phyloP scores from a whole-genome alignment of 305 asterid species.

The Solanum hybrid region DNA sequence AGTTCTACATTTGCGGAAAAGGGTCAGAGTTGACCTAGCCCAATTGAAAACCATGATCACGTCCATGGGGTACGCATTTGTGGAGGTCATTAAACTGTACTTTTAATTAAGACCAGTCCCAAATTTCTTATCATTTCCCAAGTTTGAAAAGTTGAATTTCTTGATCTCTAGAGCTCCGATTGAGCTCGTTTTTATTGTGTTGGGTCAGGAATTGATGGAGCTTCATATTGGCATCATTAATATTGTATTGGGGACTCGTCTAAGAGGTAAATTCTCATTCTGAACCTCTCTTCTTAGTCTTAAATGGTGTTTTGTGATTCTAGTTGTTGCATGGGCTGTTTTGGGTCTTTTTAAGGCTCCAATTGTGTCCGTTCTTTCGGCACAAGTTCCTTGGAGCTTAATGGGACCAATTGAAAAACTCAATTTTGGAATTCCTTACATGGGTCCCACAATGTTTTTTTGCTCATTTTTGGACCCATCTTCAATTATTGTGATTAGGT shows the following conservation, averaged over 20 bases:
- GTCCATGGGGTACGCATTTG: not conserved
- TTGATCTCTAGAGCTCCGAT: not conserved
- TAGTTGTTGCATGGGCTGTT: not conserved
- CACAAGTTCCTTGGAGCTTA: not conserved
- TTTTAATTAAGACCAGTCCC: not conserved
- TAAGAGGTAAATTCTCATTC: not conserved
- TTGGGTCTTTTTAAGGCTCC: not conserved
- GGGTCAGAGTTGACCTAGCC: not conserved
- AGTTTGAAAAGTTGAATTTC: not conserved
- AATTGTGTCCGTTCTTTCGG: not conserved
- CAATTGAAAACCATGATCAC: not conserved
- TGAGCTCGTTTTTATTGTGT: not conserved
- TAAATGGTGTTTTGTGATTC: not conserved
- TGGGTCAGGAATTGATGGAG: not conserved
- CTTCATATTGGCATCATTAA: not conserved
- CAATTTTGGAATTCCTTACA: not conserved
- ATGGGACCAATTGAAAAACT: not conserved
- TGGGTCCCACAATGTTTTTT: not conserved
- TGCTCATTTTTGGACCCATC: not conserved
- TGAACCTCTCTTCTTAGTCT: not conserved
- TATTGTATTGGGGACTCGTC: not conserved
- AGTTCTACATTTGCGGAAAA: not conserved
- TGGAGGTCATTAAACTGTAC: not conserved
- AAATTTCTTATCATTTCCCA: not conserved
- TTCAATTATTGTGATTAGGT: not conserved